Conservation (phyloP, 2,329 filamentous ascomycete species). For the Sordariomycetes sp. region DNA sequence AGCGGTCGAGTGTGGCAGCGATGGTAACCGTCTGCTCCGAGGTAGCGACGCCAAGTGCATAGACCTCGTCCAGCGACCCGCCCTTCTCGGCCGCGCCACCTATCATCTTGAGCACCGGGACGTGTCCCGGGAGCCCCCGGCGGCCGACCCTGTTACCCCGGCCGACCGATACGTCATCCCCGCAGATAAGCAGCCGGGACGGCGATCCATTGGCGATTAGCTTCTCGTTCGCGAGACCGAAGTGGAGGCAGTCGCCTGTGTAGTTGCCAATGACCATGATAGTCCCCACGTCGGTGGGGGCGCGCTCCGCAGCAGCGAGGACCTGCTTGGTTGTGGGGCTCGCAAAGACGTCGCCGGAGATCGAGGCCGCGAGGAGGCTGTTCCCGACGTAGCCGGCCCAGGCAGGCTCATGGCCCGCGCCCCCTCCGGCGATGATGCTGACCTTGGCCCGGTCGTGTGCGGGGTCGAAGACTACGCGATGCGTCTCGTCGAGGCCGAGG, state of each 20-base stretch:
- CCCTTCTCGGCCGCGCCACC: slow-evolving; percentile 37
- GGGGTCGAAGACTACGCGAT: slow-evolving; percentile 40
- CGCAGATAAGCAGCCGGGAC: slow-evolving; percentile 43
- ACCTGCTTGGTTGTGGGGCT: slow-evolving; percentile 54
- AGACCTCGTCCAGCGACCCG: slow-evolving; percentile 36
- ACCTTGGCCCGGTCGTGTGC: slow-evolving; percentile 31
- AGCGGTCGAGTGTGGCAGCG: slow-evolving; percentile 48
- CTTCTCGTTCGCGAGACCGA: slow-evolving; percentile 48
- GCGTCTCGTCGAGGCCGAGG: slow-evolving; percentile 36
- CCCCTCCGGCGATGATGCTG: slow-evolving; percentile 42
- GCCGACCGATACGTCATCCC: slow-evolving; percentile 56
- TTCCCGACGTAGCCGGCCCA: slow-evolving; percentile 54
- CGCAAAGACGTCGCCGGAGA: slow-evolving; percentile 53
- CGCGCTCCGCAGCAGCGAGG: slow-evolving; percentile 43
- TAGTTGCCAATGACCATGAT: slow-evolving; percentile 56
- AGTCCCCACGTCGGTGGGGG: slow-evolving; percentile 42
- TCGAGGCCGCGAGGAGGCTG: slow-evolving; percentile 51
- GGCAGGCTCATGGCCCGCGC: slow-evolving; percentile 50
- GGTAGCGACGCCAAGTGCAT: slow-evolving; percentile 36
- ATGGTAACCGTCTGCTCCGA: slow-evolving; percentile 43
- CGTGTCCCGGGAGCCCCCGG: slow-evolving; percentile 50
- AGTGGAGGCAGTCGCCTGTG: slow-evolving; percentile 53
- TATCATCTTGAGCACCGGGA: slow-evolving; percentile 48
- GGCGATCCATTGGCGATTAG: slow-evolving; percentile 41
- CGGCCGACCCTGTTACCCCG: slow-evolving; percentile 44